Percentiles rank a stretch among this genome's conserved stretches.
Evolutionary conservation across 129 eudicot species (phyloP).

Genomic region (Artemisia tridentata): DNA sequence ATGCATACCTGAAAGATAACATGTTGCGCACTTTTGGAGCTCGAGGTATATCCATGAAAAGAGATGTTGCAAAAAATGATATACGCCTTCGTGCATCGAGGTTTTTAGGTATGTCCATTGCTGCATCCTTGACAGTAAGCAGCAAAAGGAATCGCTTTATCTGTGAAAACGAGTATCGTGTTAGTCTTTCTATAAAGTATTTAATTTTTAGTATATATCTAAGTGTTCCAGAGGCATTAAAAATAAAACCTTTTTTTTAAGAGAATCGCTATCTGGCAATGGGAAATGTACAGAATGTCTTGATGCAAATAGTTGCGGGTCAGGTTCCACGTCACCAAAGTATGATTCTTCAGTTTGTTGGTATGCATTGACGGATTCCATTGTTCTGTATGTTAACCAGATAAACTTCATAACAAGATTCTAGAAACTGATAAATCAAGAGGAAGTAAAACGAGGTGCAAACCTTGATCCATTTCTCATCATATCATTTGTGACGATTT

Average conservation of each 20-base stretch:
- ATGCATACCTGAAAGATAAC: slow-evolving; percentile 83
- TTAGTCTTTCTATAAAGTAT: slow-evolving; percentile 25
- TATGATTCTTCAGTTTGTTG: slow-evolving; percentile 48
- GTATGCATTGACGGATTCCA: slow-evolving; percentile 49
- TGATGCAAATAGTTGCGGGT: slow-evolving; percentile 86
- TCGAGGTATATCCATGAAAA: slow-evolving; percentile 85
- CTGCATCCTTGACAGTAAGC: slow-evolving; percentile 77
- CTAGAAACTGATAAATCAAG: neutral
- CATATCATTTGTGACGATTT: slow-evolving; percentile 75
- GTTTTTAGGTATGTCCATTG: slow-evolving; percentile 80
- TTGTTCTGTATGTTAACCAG: slow-evolving; percentile 45
- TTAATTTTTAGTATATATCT: neutral
- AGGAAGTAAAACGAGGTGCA: slow-evolving; percentile 17
- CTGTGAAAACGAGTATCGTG: slow-evolving; percentile 31
- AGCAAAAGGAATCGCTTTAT: slow-evolving; percentile 81
- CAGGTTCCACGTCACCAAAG: slow-evolving; percentile 50
- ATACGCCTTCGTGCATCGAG: slow-evolving; percentile 88
- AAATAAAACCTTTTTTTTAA: slow-evolving; percentile 58
- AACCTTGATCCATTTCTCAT: slow-evolving; percentile 84
- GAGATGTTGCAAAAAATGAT: slow-evolving; percentile 85
- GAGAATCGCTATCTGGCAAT: slow-evolving; percentile 57
- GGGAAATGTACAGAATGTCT: slow-evolving; percentile 86
- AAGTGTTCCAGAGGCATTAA: neutral
- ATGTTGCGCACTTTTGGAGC: slow-evolving; percentile 96
- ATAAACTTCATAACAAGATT: slow-evolving; percentile 8